Evolutionary conservation across 352 stramenopile genomes (phyloP), one percentile per base, ranked within the genome.

Genomic region (Phytophthora multivora): DNA sequence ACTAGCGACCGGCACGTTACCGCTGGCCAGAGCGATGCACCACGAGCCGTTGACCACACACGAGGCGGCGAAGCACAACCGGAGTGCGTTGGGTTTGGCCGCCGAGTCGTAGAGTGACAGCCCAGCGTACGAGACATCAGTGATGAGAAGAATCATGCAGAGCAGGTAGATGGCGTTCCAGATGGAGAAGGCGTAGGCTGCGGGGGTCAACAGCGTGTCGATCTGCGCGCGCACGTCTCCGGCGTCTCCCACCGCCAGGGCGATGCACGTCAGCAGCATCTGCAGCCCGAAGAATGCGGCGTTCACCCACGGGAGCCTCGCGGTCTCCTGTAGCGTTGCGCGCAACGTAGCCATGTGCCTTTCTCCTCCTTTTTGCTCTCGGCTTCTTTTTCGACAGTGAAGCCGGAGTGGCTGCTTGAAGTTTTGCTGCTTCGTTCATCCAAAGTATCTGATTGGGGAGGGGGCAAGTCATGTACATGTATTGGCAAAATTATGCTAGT

Each of bases 111-210:
- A 88, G 56, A 92, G 63, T 51, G 70, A 77, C 5, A 85, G 56
- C 23, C 59, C 62, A 13, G 77, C 71, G 47, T 76, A 81, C 23
- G 80, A 72, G 25, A 83, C 71, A 64, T 92, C 80, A 23, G 67
- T 78, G 60, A 69, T 66, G 7, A 87, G 63, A 54, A 87, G 74
- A 43, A 85, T 72, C 36, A 78, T 79, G 53, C 70, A 75, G 48
- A 86, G 63, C 61, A 88, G 52, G 60, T 90, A 88, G 69, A 92
- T 89, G 53, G 69, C 35, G 54, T 75, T 77, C 79, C 81, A 91
- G 58, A 93, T 86, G 19, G 71, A 77, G 65, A 90, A 91, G 15
- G 70, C 75, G 54, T 73, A 86, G 13, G 42, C 36, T 8, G 78
- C 78, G 0, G 81, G 81, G 35, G 81, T 90, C 43, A 90, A 28